Base-by-base conservation (phyloP, 352 stramenopile species). In the Halophytophthora batemanensis region DNA sequence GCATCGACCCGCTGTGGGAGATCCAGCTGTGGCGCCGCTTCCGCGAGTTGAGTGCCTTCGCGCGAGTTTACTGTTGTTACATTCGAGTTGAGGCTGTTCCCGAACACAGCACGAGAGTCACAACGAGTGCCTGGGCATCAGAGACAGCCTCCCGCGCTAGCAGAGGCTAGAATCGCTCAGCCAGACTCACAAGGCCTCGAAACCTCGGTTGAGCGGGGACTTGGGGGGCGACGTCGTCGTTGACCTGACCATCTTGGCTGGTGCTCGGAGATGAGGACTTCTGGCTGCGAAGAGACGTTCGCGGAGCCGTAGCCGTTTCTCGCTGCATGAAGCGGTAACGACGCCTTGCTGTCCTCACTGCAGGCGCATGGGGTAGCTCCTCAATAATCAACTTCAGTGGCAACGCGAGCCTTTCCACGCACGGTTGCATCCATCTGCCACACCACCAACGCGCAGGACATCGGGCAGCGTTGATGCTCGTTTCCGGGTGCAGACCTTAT, bases 41-140 rank as follows among this genome's bases (percentile, higher is more conserved):
- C 82, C 14, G 82, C 78, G 5, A 93, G 61, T 35, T 93, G 81
- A 17, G 81, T 90, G 49, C 77, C 81, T 69, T 93, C 78, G 14
- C 63, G 65, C 5, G 62, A 45, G 34, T 83, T 86, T 12, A 66
- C 46, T 12, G 61, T 65, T 46, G 76, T 86, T 59, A 86, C 74
- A 51, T 81, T 87, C 21, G 75, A 66, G 42, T 63, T 77, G 42
- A 77, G 56, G 37, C 74, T 87, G 36, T 33, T 35, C 29, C n/a
- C n/a, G n/a, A n/a, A 13, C 21, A 48, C 12, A 45, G 13, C 17
- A 45, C 12, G 25, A 59, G 14, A n/a, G 39, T 17, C 7, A 51
- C 12, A 17, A 15, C 42, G 22, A 8, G 29, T 67, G 31, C 60
- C 44, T 21, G 45, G 13, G 29, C 14, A 14, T 49, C 34, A 35